phyloP scores from a whole-genome alignment of 2,329 filamentous ascomycete genomes.

The Tympanopsis confertula region DNA sequence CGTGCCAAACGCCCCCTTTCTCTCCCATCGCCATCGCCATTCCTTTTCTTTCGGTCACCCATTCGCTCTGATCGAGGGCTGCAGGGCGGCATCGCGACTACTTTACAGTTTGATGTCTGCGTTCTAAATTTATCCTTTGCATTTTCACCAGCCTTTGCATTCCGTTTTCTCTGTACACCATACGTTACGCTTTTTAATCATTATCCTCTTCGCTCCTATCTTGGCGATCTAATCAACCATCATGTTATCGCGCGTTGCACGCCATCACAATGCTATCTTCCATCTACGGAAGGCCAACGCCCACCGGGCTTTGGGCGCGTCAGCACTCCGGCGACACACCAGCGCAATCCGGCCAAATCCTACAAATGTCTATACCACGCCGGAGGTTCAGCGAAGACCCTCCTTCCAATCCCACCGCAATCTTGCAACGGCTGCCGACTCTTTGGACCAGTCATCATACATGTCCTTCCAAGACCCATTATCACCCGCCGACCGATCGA shows the following conservation, averaged over 20 bases:
- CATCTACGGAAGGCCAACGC: background rate
- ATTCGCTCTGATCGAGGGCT: too few species aligned
- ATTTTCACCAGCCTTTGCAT: background rate
- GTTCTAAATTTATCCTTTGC: background rate
- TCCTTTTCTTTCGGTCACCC: too few species aligned
- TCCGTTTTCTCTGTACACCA: background rate
- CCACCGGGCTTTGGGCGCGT: background rate
- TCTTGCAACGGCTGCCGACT: background rate
- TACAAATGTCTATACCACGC: too few species aligned
- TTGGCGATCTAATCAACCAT: background rate
- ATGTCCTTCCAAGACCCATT: background rate
- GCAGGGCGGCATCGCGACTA: too few species aligned
- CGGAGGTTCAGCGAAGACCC: background rate
- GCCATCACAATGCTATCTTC: background rate
- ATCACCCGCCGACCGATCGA: too few species aligned
- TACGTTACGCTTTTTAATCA: background rate
- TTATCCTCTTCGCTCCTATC: background rate
- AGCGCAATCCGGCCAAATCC: background rate
- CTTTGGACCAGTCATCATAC: background rate
- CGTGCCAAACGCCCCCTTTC: too few species aligned
- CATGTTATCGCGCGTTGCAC: background rate
- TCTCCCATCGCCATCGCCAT: too few species aligned
- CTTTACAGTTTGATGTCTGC: background rate
- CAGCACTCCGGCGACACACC: background rate
- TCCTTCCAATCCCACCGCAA: background rate